Evolutionary conservation across 2,329 filamentous ascomycete species (phyloP).

Genomic region (Berkeleyomyces basicola): DNA sequence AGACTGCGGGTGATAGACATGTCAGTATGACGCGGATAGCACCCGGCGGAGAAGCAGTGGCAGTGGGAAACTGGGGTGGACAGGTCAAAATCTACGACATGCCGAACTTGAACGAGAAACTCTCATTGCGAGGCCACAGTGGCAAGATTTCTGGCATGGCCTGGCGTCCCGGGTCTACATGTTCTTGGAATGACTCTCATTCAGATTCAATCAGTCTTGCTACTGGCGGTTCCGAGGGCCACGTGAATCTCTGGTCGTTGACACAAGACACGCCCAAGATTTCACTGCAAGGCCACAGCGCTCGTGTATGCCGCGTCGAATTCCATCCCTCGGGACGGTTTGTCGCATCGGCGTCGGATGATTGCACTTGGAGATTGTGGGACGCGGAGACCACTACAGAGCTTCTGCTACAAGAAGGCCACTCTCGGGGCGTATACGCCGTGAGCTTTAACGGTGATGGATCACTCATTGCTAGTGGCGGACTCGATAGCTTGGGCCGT

Average conservation of each 20-base stretch:
- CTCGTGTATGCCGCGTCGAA: constrained; percentile 78
- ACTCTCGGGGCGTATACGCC: constrained; percentile 83
- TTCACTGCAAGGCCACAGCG: constrained; percentile 67
- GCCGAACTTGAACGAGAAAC: constrained; percentile 63
- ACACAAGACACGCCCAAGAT: constrained; percentile 70
- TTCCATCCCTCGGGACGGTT: constrained; percentile 88
- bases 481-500: constrained; percentile 81
- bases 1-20: constrained; percentile 79
- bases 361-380: constrained; percentile 95
- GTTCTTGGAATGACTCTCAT: constrained; percentile 54
- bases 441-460: constrained; percentile 84
- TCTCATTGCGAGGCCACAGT: constrained; percentile 64
- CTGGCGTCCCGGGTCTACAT: constrained; percentile 73
- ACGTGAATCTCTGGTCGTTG: constrained; percentile 80
- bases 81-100: constrained; percentile 74
- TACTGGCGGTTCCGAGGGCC: constrained; percentile 75
- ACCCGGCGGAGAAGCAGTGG: constrained; percentile 66
- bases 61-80: constrained; percentile 85
- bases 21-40: constrained; percentile 86
- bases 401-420: constrained; percentile 78
- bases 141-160: constrained; percentile 80
- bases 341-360: constrained; percentile 82
- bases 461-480: constrained; percentile 78
- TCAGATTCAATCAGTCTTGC: constrained; percentile 65
- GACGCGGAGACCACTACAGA: constrained; percentile 76